Evolutionary conservation across 108 stramenopile species (phyloP).

Genomic region (Seminavis robusta): DNA sequence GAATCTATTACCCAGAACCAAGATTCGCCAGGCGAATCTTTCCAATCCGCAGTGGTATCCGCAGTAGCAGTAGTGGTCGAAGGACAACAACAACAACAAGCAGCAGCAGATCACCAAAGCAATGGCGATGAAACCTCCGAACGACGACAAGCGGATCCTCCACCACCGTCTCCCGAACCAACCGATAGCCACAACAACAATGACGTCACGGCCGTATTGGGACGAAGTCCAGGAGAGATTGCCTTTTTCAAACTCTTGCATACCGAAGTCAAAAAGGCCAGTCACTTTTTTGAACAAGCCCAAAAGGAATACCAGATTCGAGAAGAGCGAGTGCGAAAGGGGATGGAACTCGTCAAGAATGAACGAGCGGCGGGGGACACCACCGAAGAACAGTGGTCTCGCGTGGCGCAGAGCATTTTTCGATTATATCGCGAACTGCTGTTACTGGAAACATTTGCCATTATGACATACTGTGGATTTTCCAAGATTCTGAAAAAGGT

Average conservation of each 20-base stretch:
- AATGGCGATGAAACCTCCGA: conserved; percentile 4
- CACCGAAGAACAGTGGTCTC: conserved; percentile 56
- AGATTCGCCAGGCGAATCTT: too few species aligned
- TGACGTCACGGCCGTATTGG: too few species aligned
- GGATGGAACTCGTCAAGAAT: conserved; percentile 46
- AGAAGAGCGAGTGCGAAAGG: conserved; percentile 70
- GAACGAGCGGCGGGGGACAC: too few species aligned
- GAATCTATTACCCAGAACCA: too few species aligned
- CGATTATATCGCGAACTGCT: conserved; percentile 88
- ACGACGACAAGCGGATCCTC: conserved; percentile 1
- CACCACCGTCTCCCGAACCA: background rate
- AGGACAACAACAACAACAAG: too few species aligned
- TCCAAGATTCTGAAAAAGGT: conserved; percentile 97
- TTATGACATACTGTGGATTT: conserved; percentile 96
- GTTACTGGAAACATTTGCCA: conserved; percentile 93
- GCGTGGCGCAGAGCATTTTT: conserved; percentile 82
- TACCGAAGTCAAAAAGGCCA: conserved; percentile 81
- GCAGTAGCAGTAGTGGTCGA: too few species aligned
- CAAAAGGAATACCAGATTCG: conserved; percentile 71
- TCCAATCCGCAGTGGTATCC: too few species aligned
- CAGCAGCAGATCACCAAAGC: background rate
- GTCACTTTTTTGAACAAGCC: conserved; percentile 73
- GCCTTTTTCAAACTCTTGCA: conserved; percentile 83
- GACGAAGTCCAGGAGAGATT: conserved; percentile 56
- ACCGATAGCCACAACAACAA: background rate